These are phyloP conservation scores for Themeda triandra DNA, from an alignment of 176 grass and related monocot species.

Conservation along the genomic window DNA sequence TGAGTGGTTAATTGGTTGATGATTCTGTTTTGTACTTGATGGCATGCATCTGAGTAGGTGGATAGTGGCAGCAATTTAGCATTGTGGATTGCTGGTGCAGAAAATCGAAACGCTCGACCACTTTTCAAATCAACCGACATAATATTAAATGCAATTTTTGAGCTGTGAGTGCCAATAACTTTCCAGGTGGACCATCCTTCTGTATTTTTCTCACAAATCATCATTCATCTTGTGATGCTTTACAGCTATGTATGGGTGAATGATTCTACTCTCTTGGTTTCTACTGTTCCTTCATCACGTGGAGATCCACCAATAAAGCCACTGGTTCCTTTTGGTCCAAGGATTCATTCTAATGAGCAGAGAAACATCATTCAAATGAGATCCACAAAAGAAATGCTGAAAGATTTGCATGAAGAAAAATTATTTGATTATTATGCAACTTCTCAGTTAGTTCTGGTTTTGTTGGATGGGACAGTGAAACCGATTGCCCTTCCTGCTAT, in stretches of 20 bases:
- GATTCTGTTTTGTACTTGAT: conserved; percentile 25
- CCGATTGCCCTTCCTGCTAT: conserved; percentile 51
- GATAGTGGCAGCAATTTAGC: conserved; percentile 48
- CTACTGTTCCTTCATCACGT: conserved; percentile 56
- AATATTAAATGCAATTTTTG: conserved; percentile 68
- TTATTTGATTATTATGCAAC: conserved; percentile 77
- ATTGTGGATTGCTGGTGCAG: conserved; percentile 68
- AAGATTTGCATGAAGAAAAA: conserved; percentile 74
- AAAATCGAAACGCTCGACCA: conserved; percentile 61
- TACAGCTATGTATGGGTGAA: conserved; percentile 78
- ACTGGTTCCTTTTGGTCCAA: conserved; percentile 58
- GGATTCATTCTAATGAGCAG: conserved; percentile 79
- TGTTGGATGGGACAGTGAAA: conserved; percentile 54
- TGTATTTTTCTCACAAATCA: background rate
- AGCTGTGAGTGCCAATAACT: conserved; percentile 41
- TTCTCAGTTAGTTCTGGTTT: conserved; percentile 57
- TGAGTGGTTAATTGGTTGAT: background rate
- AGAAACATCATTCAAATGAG: conserved; percentile 62
- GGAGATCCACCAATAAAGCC: conserved; percentile 62
- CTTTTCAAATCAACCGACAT: conserved; percentile 58
- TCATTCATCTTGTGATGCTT: conserved; percentile 7
- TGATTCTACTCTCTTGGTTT: conserved; percentile 59
- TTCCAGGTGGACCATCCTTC: background rate
- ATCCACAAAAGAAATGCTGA: conserved; percentile 68
- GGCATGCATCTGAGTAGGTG: conserved; percentile 41